A percentile compares a stretch with the other conserved stretches of the same genome.
phyloP scores from a whole-genome alignment of 371 early-diverging fungal species.

The Funneliformis caledonium region DNA sequence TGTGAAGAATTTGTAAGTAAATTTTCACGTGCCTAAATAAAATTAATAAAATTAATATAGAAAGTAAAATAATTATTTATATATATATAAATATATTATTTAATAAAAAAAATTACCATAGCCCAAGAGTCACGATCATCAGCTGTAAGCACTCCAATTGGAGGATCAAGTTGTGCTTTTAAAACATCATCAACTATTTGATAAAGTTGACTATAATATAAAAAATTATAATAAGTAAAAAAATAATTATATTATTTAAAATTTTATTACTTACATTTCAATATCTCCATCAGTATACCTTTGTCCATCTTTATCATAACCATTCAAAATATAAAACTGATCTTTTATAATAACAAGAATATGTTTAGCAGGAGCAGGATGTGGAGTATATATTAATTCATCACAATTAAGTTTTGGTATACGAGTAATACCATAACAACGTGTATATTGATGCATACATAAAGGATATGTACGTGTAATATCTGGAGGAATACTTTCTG shows the following conservation, averaged over 20 bases:
- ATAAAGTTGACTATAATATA: constrained; percentile 46
- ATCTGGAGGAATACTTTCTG: constrained; percentile 60
- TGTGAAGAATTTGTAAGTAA: constrained; percentile 57
- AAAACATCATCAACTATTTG: constrained; percentile 55
- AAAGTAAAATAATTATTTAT: constrained; percentile 3
- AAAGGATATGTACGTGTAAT: constrained; percentile 57
- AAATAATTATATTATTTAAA: background rate
- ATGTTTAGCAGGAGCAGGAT: constrained; percentile 61
- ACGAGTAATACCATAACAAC: constrained; percentile 78
- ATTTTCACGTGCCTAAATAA: constrained; percentile 56
- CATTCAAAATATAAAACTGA: constrained; percentile 77
- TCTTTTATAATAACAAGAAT: constrained; percentile 76
- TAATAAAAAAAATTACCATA: constrained; percentile 43
- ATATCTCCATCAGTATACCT: constrained; percentile 68
- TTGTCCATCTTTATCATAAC: constrained; percentile 56
- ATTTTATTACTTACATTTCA: constrained; percentile 60
- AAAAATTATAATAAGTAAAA: background rate
- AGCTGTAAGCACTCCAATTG: constrained; percentile 79
- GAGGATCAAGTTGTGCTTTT: constrained; percentile 53
- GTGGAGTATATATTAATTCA: constrained; percentile 55
- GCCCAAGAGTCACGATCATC: constrained; percentile 90
- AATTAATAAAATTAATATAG: background rate
- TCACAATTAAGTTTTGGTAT: constrained; percentile 78
- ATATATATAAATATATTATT: background rate
- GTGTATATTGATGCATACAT: constrained; percentile 89